Base-by-base conservation (phyloP, 23 red algal species). In the Agarophyton chilense region DNA sequence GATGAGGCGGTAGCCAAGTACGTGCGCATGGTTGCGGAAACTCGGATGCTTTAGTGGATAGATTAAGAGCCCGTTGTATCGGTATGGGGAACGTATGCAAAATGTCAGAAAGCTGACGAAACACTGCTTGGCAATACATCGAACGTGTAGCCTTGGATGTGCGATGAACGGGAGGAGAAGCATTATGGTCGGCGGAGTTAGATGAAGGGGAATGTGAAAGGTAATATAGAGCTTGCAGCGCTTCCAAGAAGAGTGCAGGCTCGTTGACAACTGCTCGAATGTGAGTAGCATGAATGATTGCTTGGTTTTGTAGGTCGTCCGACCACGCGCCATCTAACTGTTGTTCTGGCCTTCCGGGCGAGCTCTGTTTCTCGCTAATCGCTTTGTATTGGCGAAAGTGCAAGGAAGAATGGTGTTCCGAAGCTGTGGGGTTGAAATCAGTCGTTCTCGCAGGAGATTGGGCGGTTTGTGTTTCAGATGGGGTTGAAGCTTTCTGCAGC, bases 51-150 rank as follows among this genome's bases (percentile, higher is more conserved):
- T 22, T 17, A 5, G 65, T 43, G 41, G 8, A 46, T 10, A 40
- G 24, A 11, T 74, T 74, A 19, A 74, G 68, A 49, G 68, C 68
- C 11, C 68, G 68, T 74, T 74, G 68, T 74, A 74, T 74, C 43
- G 68, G 68, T 12, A 43, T 26, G 2, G 68, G 68, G 10, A 46
- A 74, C 17, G 38, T 47, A 26, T 39, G 43, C 68, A 74, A 10
- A 5, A 74, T 29, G 1, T 12, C 10, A 74, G 10, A 12, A 24
- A 74, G 43, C 16, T 74, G 14, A 11, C 5, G 2, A 1, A 46
- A 13, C 45, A 74, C 68, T 4, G 68, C 41, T 74, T 74, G 68
- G 21, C 68, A 49, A 47, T 74, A 74, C 41, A 2, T 19, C 5
- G n/a, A 19, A 40, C 68, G 40, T 28, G 7, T n/a, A 12, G 68